Evolutionary conservation across 2,329 filamentous ascomycete genomes (phyloP), one percentile per base, ranked within the genome.

Genomic region (Pseudopyricularia cyperi): DNA sequence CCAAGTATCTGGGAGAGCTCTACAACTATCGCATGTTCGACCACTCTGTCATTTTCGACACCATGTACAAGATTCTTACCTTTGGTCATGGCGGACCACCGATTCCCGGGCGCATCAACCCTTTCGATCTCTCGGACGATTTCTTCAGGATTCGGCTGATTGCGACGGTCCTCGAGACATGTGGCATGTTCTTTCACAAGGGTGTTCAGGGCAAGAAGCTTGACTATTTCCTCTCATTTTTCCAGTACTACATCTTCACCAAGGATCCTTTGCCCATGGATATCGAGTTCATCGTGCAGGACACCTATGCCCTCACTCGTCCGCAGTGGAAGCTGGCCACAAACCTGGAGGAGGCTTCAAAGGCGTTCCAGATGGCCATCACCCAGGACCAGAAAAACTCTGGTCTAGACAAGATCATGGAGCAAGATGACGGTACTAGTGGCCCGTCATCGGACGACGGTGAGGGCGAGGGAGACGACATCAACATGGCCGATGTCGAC

Each of bases 11-110:
- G 5, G 90, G 88, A 22, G 93, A 98, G 67, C 78, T 98, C 9
- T 98, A 98, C 71, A 95, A 96, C 62, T 98, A 97, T 65, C 87
- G 93, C 53, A 88, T 98, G 80, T 79, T 98, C 35, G 93, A 98
- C 66, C 93, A 95, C 44, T 87, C 88, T 0, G 86, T 97, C 24
- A 85, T 98, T 50, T 98, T 98, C 61, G 93, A 98, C 62, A 88
- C 85, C 1, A 77, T 98, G 68, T 98, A 96, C 72, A 89, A 89
- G 62, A 86, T 98, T 59, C 77, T 96, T 64, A 95, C 89, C 7
- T 95, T 95, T 64, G 93, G 91, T 26, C 88, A 97, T 65, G 82
- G 83, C 30, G 91, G 91, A 0, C 87, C 86, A 44, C 91, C 91
- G 1, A 74, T 86, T 26, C 87, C 87, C 17, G 89, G 87, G 26